phyloP scores from a whole-genome alignment of 2,329 filamentous ascomycete genomes.

The Pseudogymnoascus sp. region DNA sequence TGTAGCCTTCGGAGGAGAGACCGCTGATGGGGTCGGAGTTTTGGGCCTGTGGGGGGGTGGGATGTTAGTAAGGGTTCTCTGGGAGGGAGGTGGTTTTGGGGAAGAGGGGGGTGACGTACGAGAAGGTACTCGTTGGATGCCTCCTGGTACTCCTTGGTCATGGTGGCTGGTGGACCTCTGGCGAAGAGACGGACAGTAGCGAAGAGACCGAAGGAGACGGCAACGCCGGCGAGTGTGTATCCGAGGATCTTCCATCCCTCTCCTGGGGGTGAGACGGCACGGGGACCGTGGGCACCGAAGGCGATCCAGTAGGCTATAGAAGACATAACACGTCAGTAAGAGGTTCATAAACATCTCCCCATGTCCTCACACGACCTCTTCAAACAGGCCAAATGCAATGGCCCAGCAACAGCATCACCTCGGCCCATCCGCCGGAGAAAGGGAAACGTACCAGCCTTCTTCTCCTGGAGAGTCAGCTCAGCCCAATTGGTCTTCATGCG shows the following conservation, averaged over 20 bases:
- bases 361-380: neutral
- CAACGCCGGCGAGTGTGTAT: constrained; percentile 64
- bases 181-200: constrained; percentile 63
- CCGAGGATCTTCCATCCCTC: constrained; percentile 73
- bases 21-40: constrained; percentile 82
- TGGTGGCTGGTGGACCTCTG: constrained; percentile 68
- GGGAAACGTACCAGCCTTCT: constrained; percentile 82
- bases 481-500: constrained; percentile 98
- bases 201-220: constrained; percentile 65
- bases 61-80: neutral
- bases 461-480: constrained; percentile 91
- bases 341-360: neutral
- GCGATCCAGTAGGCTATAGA: constrained; percentile 95
- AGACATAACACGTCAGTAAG: constrained; percentile 25
- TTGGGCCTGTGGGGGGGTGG: constrained; percentile 56
- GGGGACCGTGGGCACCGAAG: constrained; percentile 93
- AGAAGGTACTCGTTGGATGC: constrained; percentile 88
- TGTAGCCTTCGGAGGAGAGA: constrained; percentile 71
- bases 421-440: neutral
- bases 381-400: neutral
- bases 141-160: constrained; percentile 98
- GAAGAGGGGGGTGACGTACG: constrained; percentile 46
- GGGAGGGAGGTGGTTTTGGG: neutral
- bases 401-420: neutral
- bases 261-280: constrained; percentile 72